Base-by-base conservation (phyloP, 768 basidiomycete genomes). In the Filobasidium wieringae region DNA sequence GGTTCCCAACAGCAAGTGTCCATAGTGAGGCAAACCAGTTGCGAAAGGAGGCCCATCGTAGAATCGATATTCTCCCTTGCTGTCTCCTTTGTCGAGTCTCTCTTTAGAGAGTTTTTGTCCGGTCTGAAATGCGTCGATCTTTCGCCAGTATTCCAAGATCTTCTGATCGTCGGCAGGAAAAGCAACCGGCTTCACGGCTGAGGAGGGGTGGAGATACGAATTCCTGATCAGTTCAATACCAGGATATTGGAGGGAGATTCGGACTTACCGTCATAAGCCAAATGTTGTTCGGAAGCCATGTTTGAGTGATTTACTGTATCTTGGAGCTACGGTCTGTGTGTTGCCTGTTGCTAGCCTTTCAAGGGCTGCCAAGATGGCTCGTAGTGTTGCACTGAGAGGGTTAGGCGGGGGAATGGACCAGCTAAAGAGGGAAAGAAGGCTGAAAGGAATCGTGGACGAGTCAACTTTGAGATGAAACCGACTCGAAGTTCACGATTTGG, bases 41-140 rank as follows among this genome's bases (percentile, higher is more conserved):
- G 93, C 93, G 68, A 96, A 97, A 0, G 93, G 93, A 2, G 91
- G 91, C 4, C 92, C 92, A 72, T 96, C 95, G 76, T 90, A 97
- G 78, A 99, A 99, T 24, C 90, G 83, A 73, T 79, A 99, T 68
- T 87, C 84, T 2, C 49, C 51, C 24, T 47, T 53, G 17, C 91
- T 90, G 36, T 84, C 80, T 2, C 91, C 91, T 32, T 59, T 59
- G 17, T 60, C 54, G 9, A 51, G 37, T 8, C 51, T 17, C 15
- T 43, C 54, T 30, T 43, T 36, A 22, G 45, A 51, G 45, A 92
- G 83, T 76, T 89, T 90, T 65, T 96, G 75, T 65, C 87, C 88
- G 7, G 92, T 96, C 70, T 85, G 82, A 76, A 99, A 99, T 61
- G 95, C 95, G 77, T 97, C 89, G 72, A 99, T 99, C 72, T 92